Conservation (phyloP, 2,329 filamentous ascomycete species). For the Penicillium rolfsii region DNA sequence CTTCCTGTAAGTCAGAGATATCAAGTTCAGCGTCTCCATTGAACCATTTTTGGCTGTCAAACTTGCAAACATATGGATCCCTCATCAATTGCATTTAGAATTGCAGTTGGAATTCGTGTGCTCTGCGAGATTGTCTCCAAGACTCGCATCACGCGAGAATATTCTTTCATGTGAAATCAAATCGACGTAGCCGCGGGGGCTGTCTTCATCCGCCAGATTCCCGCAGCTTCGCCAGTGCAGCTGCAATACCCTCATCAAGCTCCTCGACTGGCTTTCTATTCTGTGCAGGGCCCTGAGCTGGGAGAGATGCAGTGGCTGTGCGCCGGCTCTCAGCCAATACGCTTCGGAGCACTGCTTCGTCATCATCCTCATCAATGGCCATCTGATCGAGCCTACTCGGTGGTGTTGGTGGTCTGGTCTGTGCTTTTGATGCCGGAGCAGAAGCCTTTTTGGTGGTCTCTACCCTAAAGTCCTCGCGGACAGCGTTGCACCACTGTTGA, state of each 20-base stretch:
- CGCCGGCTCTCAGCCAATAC: slow-evolving; percentile 31
- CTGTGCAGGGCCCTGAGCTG: background rate
- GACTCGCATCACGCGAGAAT: background rate
- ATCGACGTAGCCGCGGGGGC: background rate
- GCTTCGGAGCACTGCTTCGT: slow-evolving; percentile 40
- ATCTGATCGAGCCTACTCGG: slow-evolving; percentile 14
- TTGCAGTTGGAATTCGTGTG: background rate
- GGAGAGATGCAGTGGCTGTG: slow-evolving; percentile 23
- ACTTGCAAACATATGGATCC: too few relatives aligned
- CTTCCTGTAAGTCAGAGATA: too few relatives aligned
- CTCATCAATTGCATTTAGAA: too few relatives aligned
- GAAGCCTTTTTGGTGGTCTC: slow-evolving; percentile 67
- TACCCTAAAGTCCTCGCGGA: slow-evolving; percentile 82
- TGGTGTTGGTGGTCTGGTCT: slow-evolving; percentile 30
- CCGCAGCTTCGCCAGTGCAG: slow-evolving; percentile 60
- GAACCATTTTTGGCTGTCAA: too few relatives aligned
- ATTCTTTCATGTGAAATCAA: background rate
- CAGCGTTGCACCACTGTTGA: slow-evolving; percentile 76
- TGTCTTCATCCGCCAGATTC: slow-evolving; percentile 34
- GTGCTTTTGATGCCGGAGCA: slow-evolving; percentile 32
- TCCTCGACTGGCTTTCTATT: slow-evolving; percentile 29
- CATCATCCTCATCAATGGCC: slow-evolving; percentile 51
- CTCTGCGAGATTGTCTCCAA: background rate
- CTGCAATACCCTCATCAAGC: slow-evolving; percentile 62
- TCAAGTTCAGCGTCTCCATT: background rate